Base-by-base conservation (phyloP, 164 flowering plant genomes). In the Kingdonia uniflora region DNA sequence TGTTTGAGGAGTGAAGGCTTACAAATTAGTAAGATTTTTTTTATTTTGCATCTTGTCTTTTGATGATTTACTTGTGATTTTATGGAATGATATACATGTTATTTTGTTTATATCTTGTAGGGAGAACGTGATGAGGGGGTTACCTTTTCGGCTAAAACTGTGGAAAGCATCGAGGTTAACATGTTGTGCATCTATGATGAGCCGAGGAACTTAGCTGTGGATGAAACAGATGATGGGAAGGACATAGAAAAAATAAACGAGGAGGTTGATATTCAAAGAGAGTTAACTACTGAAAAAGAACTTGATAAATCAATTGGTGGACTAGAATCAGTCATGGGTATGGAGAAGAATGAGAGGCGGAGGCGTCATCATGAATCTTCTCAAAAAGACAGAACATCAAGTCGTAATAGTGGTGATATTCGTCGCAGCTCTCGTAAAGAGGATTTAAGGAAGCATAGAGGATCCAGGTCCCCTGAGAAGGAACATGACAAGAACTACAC, bases 1-100 rank as follows among this genome's bases (percentile, higher is more conserved):
- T 35, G 19, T 70, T 58, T 64, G 85, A 73, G 65, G 78, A 42
- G 33, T 66, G 71, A 63, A 69, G 75, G 71, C 72, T 60, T 67
- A 48, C 68, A 63, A 59, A 69, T 78, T 81, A 67, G 80, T 76
- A 78, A 78, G 85, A 76, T 38, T 62, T 70, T 54, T 61, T 58
- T 67, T 50, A n/a, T 60, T 20, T 62, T 47, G 40, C 25, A 53
- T 19, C 25, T 19, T 20, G 10, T 19, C 35, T 3, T 5, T 1
- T 35, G 37, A 11, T 21, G 14, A 11, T 48, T 50, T 23, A 2
- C n/a, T 41, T 8, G 3, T n/a, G 1, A 17, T 10, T 42, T 35
- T 19, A 2, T 20, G 14, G 43, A 39, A 19, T 45, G 14, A 19
- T 42, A 6, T 49, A 42, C 0, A 43, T 59, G 50, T 58, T 25